A percentile compares a stretch with the other conserved stretches of the same genome.
phyloP scores from a whole-genome alignment of 2,329 filamentous ascomycete genomes.

The Penicillium thymicola region DNA sequence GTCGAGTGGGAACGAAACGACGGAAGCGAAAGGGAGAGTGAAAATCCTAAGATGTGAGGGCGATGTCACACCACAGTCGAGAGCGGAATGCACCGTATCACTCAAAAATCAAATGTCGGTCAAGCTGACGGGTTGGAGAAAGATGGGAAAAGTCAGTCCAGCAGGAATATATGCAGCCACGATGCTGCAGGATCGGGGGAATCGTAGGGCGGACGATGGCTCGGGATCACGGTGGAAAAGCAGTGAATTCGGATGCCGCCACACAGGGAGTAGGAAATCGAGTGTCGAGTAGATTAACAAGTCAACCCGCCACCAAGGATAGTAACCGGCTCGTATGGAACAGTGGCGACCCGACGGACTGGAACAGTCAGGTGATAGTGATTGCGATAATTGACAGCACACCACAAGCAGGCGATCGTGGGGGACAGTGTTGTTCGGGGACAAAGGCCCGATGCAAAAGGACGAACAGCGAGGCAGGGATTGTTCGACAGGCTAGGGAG shows the following conservation, averaged over 20 bases:
- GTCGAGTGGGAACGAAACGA: constrained; percentile 11
- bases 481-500: constrained; percentile 19
- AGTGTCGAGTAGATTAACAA: background rate
- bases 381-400: constrained; percentile 23
- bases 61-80: constrained; percentile 32
- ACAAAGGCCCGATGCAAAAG: constrained; percentile 4
- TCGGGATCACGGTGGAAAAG: background rate
- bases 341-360: constrained; percentile 19
- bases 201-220: background rate
- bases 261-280: background rate
- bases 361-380: constrained; percentile 23
- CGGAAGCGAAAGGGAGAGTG: constrained; percentile 15
- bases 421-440: constrained; percentile 1
- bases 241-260: background rate
- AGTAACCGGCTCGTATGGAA: constrained; percentile 3
- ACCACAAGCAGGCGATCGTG: constrained; percentile 13
- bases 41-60: constrained; percentile 14
- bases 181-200: constrained; percentile 12
- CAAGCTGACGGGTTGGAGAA: constrained; percentile 26
- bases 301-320: background rate
- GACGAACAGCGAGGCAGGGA: constrained; percentile 9
- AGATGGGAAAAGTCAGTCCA: constrained; percentile 20
- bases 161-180: constrained; percentile 26
- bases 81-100: constrained; percentile 34
- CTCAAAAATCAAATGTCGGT: constrained; percentile 36